These are phyloP conservation scores for Fusarium succisae DNA, from an alignment of 2,329 filamentous ascomycete genomes.

Conservation along the genomic window DNA sequence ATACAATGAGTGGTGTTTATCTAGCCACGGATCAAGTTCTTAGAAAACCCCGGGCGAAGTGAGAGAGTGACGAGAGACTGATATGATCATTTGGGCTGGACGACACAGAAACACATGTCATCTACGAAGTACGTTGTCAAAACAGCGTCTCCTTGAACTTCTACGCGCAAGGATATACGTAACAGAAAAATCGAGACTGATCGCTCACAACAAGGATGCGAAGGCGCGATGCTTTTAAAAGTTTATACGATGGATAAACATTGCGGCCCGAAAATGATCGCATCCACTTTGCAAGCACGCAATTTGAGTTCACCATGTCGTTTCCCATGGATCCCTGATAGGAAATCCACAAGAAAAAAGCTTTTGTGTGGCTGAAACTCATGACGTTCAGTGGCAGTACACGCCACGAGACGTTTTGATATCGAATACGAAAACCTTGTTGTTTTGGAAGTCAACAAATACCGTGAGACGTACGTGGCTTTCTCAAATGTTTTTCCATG, in stretches of 20 bases:
- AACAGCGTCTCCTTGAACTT: too few species aligned
- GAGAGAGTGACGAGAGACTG: not conserved
- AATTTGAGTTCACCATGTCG: conserved; percentile 14
- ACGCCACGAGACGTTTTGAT: not conserved
- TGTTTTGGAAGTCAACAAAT: not conserved
- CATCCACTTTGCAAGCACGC: conserved; percentile 25
- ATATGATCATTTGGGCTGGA: not conserved
- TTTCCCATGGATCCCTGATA: not conserved
- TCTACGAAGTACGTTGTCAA: not conserved
- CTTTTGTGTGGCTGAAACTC: not conserved
- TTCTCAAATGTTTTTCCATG: too few species aligned
- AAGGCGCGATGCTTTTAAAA: conserved; percentile 26
- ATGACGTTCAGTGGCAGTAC: not conserved
- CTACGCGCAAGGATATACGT: not conserved
- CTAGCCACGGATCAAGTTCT: too few species aligned
- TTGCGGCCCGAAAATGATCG: not conserved
- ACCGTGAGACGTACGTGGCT: not conserved
- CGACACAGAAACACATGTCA: not conserved
- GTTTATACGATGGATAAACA: conserved; percentile 17
- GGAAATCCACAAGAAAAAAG: not conserved
- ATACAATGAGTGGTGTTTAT: not conserved
- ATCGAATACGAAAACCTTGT: not conserved
- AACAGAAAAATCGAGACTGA: not conserved
- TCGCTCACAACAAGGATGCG: conserved; percentile 1
- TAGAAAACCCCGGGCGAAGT: not conserved